These are phyloP conservation scores for Beta lomatogona DNA, from an alignment of 179 eudicot genomes.

Conservation along the genomic window DNA sequence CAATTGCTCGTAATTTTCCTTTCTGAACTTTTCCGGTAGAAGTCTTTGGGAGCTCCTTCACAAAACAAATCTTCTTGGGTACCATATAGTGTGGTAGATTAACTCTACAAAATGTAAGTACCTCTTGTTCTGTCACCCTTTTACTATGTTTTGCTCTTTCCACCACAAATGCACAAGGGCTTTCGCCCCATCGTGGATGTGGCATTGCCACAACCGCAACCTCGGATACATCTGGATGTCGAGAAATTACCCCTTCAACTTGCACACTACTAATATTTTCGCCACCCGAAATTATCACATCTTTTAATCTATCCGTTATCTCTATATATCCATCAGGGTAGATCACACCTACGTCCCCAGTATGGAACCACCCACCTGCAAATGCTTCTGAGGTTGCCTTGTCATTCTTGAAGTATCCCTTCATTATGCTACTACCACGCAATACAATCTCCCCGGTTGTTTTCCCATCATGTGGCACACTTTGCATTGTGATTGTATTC, in stretches of 20 bases:
- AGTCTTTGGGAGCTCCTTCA: slow-evolving; percentile 52
- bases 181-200: slow-evolving; percentile 69
- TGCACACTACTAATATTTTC: slow-evolving; percentile 65
- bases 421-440: slow-evolving; percentile 66
- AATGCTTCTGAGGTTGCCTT: slow-evolving; percentile 46
- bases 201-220: slow-evolving; percentile 87
- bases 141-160: slow-evolving; percentile 5
- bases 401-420: slow-evolving; percentile 55
- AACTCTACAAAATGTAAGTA: slow-evolving; percentile 44
- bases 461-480: slow-evolving; percentile 54
- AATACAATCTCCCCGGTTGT: slow-evolving; percentile 59
- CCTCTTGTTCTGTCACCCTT: slow-evolving; percentile 41
- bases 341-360: slow-evolving; percentile 69
- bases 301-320: slow-evolving; percentile 64
- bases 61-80: slow-evolving; percentile 57
- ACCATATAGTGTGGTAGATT: slow-evolving; percentile 57
- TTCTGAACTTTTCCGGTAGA: slow-evolving; percentile 55
- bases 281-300: slow-evolving; percentile 72
- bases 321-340: slow-evolving; percentile 64
- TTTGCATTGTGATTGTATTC: slow-evolving; percentile 35
- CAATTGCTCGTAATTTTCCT: slow-evolving; percentile 42
- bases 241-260: slow-evolving; percentile 46
- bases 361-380: slow-evolving; percentile 56
- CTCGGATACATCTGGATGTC: slow-evolving; percentile 48
- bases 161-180: slow-evolving; percentile 67